A percentile compares a stretch with the other conserved stretches of the same genome.
Conservation (phyloP, 169 alveolate species). For the Toxoplasma gondii region DNA sequence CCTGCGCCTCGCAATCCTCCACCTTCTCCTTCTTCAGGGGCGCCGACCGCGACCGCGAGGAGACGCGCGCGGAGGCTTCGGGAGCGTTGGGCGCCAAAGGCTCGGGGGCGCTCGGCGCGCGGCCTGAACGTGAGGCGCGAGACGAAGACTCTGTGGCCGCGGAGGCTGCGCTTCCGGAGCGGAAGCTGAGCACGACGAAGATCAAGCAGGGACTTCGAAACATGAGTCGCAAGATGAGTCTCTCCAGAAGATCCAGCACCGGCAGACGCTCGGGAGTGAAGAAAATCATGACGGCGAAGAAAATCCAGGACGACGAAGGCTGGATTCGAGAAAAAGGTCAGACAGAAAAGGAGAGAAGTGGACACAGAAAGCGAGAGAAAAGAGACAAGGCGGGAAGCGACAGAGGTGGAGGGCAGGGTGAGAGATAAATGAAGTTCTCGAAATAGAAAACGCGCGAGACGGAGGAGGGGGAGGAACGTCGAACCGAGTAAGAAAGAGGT, state of each 20-base stretch:
- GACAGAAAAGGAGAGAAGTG: neutral
- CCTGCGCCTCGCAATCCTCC: neutral
- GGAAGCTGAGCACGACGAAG: conserved; percentile 41
- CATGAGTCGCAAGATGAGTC: conserved; percentile 43
- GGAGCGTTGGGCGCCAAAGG: neutral
- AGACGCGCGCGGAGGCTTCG: conserved; percentile 44
- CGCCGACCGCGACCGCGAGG: neutral
- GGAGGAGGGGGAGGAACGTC: neutral
- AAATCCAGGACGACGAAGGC: conserved; percentile 30
- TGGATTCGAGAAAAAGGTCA: conserved; percentile 51
- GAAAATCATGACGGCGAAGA: neutral
- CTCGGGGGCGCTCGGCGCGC: neutral
- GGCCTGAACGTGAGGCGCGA: neutral
- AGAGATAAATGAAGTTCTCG: no score
- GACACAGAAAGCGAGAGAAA: neutral
- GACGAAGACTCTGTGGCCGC: neutral
- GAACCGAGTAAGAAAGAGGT: neutral
- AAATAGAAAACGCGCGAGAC: neutral
- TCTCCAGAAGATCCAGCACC: neutral
- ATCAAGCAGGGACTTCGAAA: conserved; percentile 13
- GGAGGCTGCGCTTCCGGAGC: neutral
- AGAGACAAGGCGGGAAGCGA: neutral
- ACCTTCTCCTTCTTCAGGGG: neutral
- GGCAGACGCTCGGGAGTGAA: neutral
- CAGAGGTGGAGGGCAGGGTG: no score